Conservation (phyloP, 345 rosid species). For the Reutealis trisperma region DNA sequence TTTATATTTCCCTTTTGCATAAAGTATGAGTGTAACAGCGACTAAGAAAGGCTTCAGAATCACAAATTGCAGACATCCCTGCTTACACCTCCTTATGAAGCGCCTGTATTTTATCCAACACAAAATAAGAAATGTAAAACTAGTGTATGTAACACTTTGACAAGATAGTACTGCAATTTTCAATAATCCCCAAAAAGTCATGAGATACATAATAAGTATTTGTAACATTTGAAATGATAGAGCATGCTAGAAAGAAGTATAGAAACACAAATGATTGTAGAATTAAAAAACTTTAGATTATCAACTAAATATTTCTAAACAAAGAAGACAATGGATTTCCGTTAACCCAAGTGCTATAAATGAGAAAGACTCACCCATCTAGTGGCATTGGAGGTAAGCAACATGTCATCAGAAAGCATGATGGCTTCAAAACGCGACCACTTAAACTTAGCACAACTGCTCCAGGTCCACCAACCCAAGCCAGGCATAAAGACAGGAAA, state of each 20-base stretch:
- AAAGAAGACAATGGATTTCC: neutral
- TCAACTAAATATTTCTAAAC: neutral
- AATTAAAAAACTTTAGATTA: neutral
- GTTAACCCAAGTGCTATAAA: neutral
- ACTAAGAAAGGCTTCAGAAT: constrained; percentile 91
- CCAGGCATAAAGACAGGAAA: constrained; percentile 86
- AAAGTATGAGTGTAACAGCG: constrained; percentile 82
- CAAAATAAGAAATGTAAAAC: constrained; percentile 9
- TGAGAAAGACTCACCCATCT: constrained; percentile 71
- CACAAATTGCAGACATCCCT: constrained; percentile 98
- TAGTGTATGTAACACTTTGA: neutral
- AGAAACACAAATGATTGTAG: neutral
- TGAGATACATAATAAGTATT: neutral
- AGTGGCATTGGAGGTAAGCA: constrained; percentile 82
- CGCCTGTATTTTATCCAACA: constrained; percentile 50
- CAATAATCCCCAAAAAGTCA: neutral
- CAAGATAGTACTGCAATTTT: neutral
- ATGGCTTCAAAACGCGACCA: constrained; percentile 82
- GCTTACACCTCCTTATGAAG: constrained; percentile 96
- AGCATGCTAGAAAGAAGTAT: neutral
- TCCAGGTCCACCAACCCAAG: constrained; percentile 99
- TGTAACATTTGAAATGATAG: neutral
- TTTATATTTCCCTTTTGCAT: constrained; percentile 89
- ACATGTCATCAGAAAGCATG: constrained; percentile 84
- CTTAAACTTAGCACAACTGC: constrained; percentile 88